Base-by-base conservation (phyloP, 2,329 filamentous ascomycete species). In the Arthrobotrys pseudoclavata region DNA sequence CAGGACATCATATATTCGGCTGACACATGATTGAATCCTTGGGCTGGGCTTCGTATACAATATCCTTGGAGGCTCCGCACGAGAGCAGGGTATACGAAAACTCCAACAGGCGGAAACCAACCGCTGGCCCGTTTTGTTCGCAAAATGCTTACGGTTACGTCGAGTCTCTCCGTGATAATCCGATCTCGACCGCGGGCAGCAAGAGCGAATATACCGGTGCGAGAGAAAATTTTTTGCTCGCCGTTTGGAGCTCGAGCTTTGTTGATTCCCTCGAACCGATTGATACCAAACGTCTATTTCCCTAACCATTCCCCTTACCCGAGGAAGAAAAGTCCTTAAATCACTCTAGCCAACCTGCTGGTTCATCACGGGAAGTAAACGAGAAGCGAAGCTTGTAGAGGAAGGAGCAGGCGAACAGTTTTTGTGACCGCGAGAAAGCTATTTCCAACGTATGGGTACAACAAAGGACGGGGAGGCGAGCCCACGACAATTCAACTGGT, bases 11-110 rank as follows among this genome's bases (percentile, higher is more conserved):
- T 76, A 29, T 71, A 77, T 68, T 71, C 67, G 67, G 74, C 67
- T 71, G 67, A 68, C 74, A 77, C 74, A 71, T 77, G 74, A 77
- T 77, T 57, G 42, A 67, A 76, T 76, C 72, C 72, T 76, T 76
- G 72, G 62, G 60, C 61, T 71, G 52, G 55, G 47, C 61, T 71
- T 77, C 67, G 74, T 77, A 71, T 77, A 77, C 74, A 71, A 71
- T 71, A 77, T 77, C 74, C 74, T 71, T 69, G 74, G 67, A 67
- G 64, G 55, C 74, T 62, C 61, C 67, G 62, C 60, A 64, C 60
- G 3, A 26, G 52, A 37, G 67, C 74, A 77, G 62, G 67, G 67
- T 66, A 20, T 67, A 77, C 74, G 74, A 77, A 77, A 77, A 77
- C 67, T 34, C 63, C 61, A 26, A 67, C 34, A 42, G 37, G 20